Base-by-base conservation (phyloP, 2,329 filamentous ascomycete genomes). In the Neonectria hederae region DNA sequence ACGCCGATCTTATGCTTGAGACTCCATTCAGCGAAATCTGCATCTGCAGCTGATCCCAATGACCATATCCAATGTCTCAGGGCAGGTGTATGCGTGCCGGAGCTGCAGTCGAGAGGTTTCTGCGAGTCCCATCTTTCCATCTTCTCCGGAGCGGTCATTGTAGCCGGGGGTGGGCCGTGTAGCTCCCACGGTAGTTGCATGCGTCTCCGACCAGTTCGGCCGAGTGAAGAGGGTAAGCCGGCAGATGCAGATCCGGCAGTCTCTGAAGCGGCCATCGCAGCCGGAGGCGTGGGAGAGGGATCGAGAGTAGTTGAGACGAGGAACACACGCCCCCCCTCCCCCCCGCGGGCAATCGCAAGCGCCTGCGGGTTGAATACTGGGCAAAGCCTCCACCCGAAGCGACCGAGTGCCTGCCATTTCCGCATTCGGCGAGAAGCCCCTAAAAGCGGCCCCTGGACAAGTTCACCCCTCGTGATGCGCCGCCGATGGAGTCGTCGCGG, bases 31-130 rank as follows among this genome's bases (percentile, higher is more conserved):
- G 45, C 30, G 22, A 38, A 49, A 24, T 56, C 49, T 62, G 54
- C 57, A 45, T 51, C 14, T 53, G 53, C 28, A 59, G 43, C 59
- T 54, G 48, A 19, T 48, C 49, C 59, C 49, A 46, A 52, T 14
- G 22, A 22, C 35, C 6, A 38, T 51, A 22, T 14, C 13, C 38
- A 4, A 38, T 45, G 9, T 13, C 10, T 24, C 21, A 3, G 11
- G 63, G 68, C 57, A 72, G 42, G 51, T 68, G 61, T 8, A 71
- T 61, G 69, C 69, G 66, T 38, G 51, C 46, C 28, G 40, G 46
- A 59, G 22, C 49, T 66, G 53, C 54, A 55, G 65, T 14, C 21
- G 17, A 56, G 17, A 28, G 30, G 42, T 35, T 40, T 38, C 55
- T 53, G 40, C 13, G 14, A 14, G 26, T 22, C 14, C 32, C 32